phyloP scores from a whole-genome alignment of 2,329 filamentous ascomycete genomes.

The Colletotrichum musicola region DNA sequence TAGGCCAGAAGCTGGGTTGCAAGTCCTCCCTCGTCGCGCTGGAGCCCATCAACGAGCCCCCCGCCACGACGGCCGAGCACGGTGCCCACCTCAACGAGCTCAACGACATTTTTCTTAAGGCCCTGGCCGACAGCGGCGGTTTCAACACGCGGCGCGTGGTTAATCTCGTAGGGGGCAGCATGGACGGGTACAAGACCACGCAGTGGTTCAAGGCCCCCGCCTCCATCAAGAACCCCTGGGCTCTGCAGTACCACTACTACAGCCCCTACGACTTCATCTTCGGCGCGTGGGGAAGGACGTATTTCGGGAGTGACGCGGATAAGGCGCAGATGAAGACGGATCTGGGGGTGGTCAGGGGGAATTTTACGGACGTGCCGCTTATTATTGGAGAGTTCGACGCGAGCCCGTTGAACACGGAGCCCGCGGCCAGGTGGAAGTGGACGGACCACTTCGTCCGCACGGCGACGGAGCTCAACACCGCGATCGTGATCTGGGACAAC shows the following conservation, averaged over 20 bases:
- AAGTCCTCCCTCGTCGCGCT: slow-evolving; percentile 67
- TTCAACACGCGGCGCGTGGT: slow-evolving; percentile 68
- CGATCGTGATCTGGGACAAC: slow-evolving; percentile 71
- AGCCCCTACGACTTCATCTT: slow-evolving; percentile 65
- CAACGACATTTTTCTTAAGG: slow-evolving; percentile 68
- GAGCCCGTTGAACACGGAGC: slow-evolving; percentile 62
- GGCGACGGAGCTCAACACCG: slow-evolving; percentile 61
- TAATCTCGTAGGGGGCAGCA: slow-evolving; percentile 63
- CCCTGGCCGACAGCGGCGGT: slow-evolving; percentile 65
- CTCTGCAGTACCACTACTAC: slow-evolving; percentile 73
- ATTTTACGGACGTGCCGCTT: slow-evolving; percentile 67
- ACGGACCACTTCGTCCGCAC: slow-evolving; percentile 65
- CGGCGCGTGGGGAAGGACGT: slow-evolving; percentile 69
- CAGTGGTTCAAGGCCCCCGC: slow-evolving; percentile 65
- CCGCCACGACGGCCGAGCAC: slow-evolving; percentile 63
- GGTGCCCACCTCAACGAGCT: slow-evolving; percentile 65
- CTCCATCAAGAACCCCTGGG: slow-evolving; percentile 68
- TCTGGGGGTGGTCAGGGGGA: slow-evolving; percentile 62
- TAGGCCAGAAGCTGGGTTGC: slow-evolving; percentile 65
- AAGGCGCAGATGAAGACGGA: slow-evolving; percentile 63
- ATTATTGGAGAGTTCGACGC: slow-evolving; percentile 71
- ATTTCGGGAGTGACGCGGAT: slow-evolving; percentile 68
- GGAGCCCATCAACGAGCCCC: slow-evolving; percentile 71
- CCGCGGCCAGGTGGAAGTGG: slow-evolving; percentile 69
- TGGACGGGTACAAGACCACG: slow-evolving; percentile 63